These are phyloP conservation scores for Sugiyamaella grinbergsii DNA, from an alignment of 1,139 yeast species.

Conservation along the genomic window DNA sequence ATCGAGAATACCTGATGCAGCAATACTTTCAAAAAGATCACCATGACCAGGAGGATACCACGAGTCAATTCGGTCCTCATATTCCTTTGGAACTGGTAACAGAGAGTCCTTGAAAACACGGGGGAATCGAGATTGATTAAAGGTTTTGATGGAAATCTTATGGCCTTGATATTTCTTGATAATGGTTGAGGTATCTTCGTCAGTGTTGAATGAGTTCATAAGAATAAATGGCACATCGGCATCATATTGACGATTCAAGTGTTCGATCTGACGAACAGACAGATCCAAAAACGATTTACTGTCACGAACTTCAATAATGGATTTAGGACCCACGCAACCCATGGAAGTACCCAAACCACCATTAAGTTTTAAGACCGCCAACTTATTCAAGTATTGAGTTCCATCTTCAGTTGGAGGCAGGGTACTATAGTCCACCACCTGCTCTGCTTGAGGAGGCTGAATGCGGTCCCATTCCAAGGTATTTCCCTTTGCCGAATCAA, in stretches of 20 bases:
- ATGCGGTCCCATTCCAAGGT: constrained; percentile 94
- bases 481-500: constrained; percentile 85
- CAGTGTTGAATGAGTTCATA: constrained; percentile 98
- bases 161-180: constrained; percentile 97
- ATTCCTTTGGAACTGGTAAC: constrained; percentile 85
- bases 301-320: constrained; percentile 96
- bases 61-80: constrained; percentile 71
- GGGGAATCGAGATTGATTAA: constrained; percentile 96
- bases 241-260: constrained; percentile 85
- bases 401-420: constrained; percentile 42
- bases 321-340: constrained; percentile 99
- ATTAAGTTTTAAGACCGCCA: constrained; percentile 92
- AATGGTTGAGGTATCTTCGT: constrained; percentile 90
- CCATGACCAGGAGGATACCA: constrained; percentile 99
- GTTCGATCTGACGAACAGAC: constrained; percentile 95
- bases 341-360: constrained; percentile 99
- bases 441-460: constrained; percentile 83
- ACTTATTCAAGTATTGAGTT: constrained; percentile 65
- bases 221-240: constrained; percentile 93
- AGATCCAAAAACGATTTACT: constrained; percentile 96
- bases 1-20: constrained; percentile 90
- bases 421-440: constrained; percentile 76
- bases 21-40: constrained; percentile 88
- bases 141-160: constrained; percentile 91
- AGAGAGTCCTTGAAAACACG: constrained; percentile 92